Evolutionary conservation across 2,329 filamentous ascomycete species (phyloP).

Genomic region (Stylonectria norvegica): DNA sequence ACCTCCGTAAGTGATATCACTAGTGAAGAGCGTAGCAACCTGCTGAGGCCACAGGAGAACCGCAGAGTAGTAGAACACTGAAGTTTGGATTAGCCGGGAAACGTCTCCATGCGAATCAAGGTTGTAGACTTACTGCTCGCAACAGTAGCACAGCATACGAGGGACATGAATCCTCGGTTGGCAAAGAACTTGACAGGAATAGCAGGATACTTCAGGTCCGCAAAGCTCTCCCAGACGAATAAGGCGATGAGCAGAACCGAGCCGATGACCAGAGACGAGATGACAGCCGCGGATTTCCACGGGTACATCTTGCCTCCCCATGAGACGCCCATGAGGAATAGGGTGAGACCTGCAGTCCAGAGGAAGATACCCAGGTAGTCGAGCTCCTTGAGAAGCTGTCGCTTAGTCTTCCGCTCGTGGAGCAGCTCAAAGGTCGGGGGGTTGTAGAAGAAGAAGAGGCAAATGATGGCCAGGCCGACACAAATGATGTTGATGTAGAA

Average conservation of each 20-base stretch:
- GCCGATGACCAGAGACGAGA: slow-evolving; percentile 37
- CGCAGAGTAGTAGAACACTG: slow-evolving; percentile 20
- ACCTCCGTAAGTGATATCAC: slow-evolving; percentile 32
- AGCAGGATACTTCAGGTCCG: slow-evolving; percentile 34
- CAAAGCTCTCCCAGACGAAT: slow-evolving; percentile 35
- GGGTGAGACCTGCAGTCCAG: slow-evolving; percentile 42
- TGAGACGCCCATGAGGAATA: slow-evolving; percentile 45
- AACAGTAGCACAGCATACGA: slow-evolving; percentile 35
- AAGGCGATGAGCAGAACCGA: slow-evolving; percentile 31
- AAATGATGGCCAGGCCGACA: slow-evolving; percentile 31
- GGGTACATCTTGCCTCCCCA: slow-evolving; percentile 42
- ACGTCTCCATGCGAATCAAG: not conserved
- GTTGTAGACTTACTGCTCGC: slow-evolving; percentile 26
- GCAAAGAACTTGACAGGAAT: slow-evolving; percentile 37
- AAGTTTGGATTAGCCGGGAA: not conserved
- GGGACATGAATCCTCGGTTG: slow-evolving; percentile 35
- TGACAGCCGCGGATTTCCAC: slow-evolving; percentile 40
- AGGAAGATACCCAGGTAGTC: slow-evolving; percentile 45
- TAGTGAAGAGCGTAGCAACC: slow-evolving; percentile 33
- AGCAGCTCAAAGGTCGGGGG: slow-evolving; percentile 39
- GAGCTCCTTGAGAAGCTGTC: slow-evolving; percentile 32
- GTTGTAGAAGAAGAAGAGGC: slow-evolving; percentile 39
- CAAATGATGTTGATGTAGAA: slow-evolving; percentile 41
- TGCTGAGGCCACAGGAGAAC: slow-evolving; percentile 37
- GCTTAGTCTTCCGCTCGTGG: slow-evolving; percentile 36